Base-by-base conservation (phyloP, 768 basidiomycete genomes). In the Neoboletus magnificus region DNA sequence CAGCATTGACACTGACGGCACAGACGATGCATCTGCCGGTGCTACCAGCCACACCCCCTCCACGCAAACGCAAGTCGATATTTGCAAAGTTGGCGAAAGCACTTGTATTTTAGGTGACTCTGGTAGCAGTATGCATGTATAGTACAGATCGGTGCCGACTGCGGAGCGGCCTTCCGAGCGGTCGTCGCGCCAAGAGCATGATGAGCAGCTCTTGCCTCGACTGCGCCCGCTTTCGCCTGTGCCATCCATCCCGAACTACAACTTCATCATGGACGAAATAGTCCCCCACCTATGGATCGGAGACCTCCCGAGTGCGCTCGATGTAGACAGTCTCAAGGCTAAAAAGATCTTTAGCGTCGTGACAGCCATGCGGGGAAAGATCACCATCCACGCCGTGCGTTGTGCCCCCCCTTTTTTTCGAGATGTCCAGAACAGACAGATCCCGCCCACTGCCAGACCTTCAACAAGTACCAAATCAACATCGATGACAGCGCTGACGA, bases 211-310 rank as follows among this genome's bases (percentile, higher is more conserved):
- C 37, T 22, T 30, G 9, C 23, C 41, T 53, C 52, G 27, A 53
- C 51, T 53, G 50, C 50, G 48, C 5, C 41, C 53, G 20, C 23
- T 4, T 10, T 23, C 9, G 20, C 32, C 33, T 23, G 1, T 54
- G 4, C 15, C 11, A 15, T 6, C 15, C 16, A 15, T 35, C 20
- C 18, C 47, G 27, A 20, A 54, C 46, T 27, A 53, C 52, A 18
- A 36, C 54, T 33, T 22, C 25, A 33, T 29, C 12, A 90, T 95
- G 87, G 83, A 95, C 73, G 82, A 93, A 72, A 78, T 96, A 33
- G 78, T 89, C 16, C 83, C 83, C 30, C 82, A 85, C 5, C 73
- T 97, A 2, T 96, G 93, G 93, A 81, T 97, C 23, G 93, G 93
- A 9, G 83, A 91, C 73, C 71, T 94, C 8, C 73, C 76, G 8